Conservation (phyloP, 306 rosid genomes). For the Parietaria judaica region DNA sequence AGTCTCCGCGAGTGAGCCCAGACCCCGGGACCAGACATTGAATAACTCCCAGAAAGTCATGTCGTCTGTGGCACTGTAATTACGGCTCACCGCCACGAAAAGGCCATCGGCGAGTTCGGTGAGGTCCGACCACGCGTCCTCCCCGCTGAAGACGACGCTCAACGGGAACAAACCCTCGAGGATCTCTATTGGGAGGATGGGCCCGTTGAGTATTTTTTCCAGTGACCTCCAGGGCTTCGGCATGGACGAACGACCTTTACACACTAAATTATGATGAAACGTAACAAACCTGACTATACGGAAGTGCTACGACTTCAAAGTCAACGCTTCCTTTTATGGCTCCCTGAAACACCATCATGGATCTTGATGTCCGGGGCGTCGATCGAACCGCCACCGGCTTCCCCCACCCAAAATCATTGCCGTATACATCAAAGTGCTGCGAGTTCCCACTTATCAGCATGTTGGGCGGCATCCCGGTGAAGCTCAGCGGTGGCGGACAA, state of each 20-base stretch:
- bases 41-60: slow-evolving; percentile 30
- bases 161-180: slow-evolving; percentile 1
- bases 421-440: slow-evolving; percentile 31
- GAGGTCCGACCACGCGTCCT: background rate
- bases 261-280: no score
- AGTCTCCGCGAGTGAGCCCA: slow-evolving; percentile 3
- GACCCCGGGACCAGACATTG: slow-evolving; percentile 33
- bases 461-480: background rate
- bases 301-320: no score
- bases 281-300: no score
- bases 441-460: slow-evolving; percentile 20
- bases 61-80: slow-evolving; percentile 21
- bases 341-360: slow-evolving; percentile 25
- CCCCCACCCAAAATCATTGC: slow-evolving; percentile 44
- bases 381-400: no score
- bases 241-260: slow-evolving; percentile 10
- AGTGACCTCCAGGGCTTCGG: background rate
- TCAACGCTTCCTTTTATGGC: slow-evolving; percentile 34
- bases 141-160: background rate
- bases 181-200: background rate
- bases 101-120: slow-evolving; percentile 32
- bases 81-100: slow-evolving; percentile 23
- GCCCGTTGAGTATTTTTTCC: background rate
- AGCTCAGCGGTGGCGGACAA: no score
- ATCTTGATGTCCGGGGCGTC: slow-evolving; percentile 19